phyloP scores from a whole-genome alignment of 305 asterid genomes.

The Fraxinus dipetala region DNA sequence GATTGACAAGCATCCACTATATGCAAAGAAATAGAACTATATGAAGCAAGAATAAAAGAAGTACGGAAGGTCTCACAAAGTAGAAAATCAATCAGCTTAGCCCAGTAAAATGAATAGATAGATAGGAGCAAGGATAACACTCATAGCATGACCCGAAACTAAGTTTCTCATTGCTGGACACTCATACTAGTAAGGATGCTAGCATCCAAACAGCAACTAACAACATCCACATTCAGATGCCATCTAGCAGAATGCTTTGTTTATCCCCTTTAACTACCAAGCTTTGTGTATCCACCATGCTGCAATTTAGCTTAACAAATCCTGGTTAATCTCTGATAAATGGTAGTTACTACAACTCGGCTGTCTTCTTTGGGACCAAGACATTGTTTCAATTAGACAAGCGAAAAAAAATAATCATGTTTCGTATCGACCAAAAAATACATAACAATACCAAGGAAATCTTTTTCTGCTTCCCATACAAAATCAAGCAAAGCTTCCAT shows the following conservation, averaged over 20 bases:
- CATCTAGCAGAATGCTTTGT: not conserved
- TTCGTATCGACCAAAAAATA: not conserved
- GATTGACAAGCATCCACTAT: slow-evolving; percentile 42
- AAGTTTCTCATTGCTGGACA: not conserved
- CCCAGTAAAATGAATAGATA: not conserved
- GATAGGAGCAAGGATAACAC: not conserved
- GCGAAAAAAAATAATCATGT: not conserved
- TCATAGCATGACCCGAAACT: not conserved
- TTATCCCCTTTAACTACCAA: not conserved
- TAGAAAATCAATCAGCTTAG: slow-evolving; percentile 14
- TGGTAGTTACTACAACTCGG: not conserved
- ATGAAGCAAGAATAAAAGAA: not conserved
- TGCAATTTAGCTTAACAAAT: not conserved
- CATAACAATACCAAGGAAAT: not conserved
- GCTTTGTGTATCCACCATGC: not conserved
- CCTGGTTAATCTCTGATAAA: not conserved
- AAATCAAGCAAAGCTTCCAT: not conserved
- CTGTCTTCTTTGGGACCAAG: not conserved
- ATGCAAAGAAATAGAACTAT: slow-evolving; percentile 17
- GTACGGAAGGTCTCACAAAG: slow-evolving; percentile 2
- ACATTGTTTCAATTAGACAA: not conserved
- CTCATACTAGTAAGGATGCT: not conserved
- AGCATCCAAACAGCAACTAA: not conserved
- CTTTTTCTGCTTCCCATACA: not conserved
- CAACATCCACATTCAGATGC: not conserved